Percentiles rank a stretch among this genome's conserved stretches.
phyloP scores from a whole-genome alignment of 2,329 filamentous ascomycete species.

The Sporothrix variecibatus region DNA sequence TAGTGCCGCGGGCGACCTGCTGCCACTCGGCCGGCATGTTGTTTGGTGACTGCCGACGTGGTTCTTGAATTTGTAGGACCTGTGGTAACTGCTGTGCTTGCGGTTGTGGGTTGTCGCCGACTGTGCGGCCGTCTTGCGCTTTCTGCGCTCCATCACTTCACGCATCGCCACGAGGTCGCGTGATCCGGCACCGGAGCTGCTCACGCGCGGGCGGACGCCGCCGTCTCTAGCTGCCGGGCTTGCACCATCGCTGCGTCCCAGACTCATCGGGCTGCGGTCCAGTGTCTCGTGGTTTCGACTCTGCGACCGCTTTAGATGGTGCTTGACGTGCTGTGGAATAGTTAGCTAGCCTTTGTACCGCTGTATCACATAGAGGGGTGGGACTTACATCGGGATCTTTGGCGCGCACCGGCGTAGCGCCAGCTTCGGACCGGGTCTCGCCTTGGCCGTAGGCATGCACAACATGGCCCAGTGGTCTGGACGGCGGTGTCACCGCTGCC shows the following conservation, averaged over 20 bases:
- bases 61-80: neutral
- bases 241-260: neutral
- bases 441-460: neutral
- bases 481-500: neutral
- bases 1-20: neutral
- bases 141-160: conserved; percentile 24
- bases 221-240: neutral
- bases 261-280: neutral
- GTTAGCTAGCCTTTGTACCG: neutral
- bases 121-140: conserved; percentile 13
- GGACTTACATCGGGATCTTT: conserved; percentile 1
- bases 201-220: neutral
- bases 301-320: conserved; percentile 20
- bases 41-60: neutral
- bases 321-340: conserved; percentile 22
- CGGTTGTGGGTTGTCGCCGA: neutral
- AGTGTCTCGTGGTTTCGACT: neutral
- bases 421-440: neutral
- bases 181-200: neutral
- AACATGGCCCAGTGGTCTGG: neutral
- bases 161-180: conserved; percentile 24
- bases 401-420: neutral
- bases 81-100: neutral
- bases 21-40: neutral
- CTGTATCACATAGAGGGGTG: no score